A percentile compares a stretch with the other conserved stretches of the same genome.
phyloP scores from a whole-genome alignment of 176 grass and related monocot species.

The Carex parvula region DNA sequence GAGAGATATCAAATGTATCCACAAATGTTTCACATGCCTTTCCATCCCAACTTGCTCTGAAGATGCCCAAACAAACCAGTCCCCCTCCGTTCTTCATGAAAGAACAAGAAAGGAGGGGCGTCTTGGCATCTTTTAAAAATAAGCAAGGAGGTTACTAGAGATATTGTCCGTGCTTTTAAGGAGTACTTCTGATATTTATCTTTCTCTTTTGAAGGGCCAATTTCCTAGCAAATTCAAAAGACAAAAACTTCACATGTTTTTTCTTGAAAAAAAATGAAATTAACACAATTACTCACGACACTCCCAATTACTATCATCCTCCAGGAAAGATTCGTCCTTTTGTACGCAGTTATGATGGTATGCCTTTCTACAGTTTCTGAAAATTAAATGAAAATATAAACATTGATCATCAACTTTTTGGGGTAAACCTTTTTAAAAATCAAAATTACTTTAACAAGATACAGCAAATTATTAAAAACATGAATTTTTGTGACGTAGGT shows the following conservation, averaged over 20 bases:
- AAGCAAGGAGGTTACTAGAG: neutral
- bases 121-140: neutral
- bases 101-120: neutral
- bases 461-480: neutral
- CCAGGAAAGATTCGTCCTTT: conserved; percentile 38
- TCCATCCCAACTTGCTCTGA: neutral
- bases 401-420: conserved; percentile 12
- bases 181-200: neutral
- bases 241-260: neutral
- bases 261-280: conserved; percentile 25
- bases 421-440: neutral
- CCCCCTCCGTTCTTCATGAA: conserved; percentile 11
- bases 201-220: neutral
- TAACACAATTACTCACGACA: conserved; percentile 46
- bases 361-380: conserved; percentile 73
- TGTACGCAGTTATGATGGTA: conserved; percentile 55
- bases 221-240: neutral
- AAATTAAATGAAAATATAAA: conserved; percentile 17
- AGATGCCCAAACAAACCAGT: conserved; percentile 19
- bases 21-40: conserved; percentile 16
- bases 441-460: neutral
- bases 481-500: neutral
- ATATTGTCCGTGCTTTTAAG: neutral
- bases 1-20: neutral
- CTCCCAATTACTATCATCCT: conserved; percentile 33